Base-by-base conservation (phyloP, 345 rosid species). In the Acer saccharum region DNA sequence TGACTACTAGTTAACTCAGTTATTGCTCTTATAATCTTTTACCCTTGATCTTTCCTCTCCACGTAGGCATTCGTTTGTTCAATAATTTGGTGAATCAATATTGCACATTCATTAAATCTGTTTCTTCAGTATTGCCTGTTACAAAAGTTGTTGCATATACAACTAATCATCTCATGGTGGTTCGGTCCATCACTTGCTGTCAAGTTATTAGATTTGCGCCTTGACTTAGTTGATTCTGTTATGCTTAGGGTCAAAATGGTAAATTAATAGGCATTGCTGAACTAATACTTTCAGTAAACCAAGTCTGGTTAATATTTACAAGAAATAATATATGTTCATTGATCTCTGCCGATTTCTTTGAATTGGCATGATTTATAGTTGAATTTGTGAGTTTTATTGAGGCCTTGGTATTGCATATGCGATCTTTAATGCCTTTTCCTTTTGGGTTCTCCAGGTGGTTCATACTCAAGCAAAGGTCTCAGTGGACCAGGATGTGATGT, bases 391-490 rank as follows among this genome's bases (percentile, higher is more conserved):
- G 55, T 66, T 5, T 61, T 75, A 29, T 54, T 35, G 16, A 18
- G 68, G 58, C 74, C 27, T 57, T 72, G 57, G 66, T 35, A 16
- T 76, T 75, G 61, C 62, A 13, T 54, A 23, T 23, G 35, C 66
- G 10, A 65, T 39, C 13, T 63, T 20, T 25, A 57, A 44, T 25
- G 74, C 52, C 27, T 20, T 58, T 16, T 73, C 3, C 20, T 69
- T 72, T 71, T 7, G 72, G 67, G 72, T 57, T 81, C 79, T 78
- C 64, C 84, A 96, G 99, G 99, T 93, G 72, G 94, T 97, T 78
- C 99, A 94, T 79, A 97, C 98, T 78, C 99, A 94, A 88, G 98
- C 98, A 76, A 97, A 97, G 89, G 92, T 83, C 62, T 81, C 89
- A 78, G 84, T 91, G 77, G 98, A 97, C 60, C 95, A 94, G 81